Evolutionary conservation across 257 asterid genomes (phyloP), one percentile per base, ranked within the genome.

Genomic region (Solanum etuberosum): DNA sequence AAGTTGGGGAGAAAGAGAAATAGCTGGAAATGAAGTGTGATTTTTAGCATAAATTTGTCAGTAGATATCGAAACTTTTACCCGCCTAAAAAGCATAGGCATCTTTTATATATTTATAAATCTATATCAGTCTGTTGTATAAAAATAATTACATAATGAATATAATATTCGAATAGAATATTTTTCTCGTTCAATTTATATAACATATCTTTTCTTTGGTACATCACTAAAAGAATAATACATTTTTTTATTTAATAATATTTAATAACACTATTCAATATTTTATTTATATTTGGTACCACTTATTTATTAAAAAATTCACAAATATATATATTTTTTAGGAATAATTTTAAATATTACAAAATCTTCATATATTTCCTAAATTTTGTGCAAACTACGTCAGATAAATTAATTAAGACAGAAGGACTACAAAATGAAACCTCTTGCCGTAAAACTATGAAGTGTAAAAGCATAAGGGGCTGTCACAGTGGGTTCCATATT

Each of bases 1-100:
- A 57, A 38, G 78, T 29, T 48, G 42, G 38, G n/a, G n/a, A 63
- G 9, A 7, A 70, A 81, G 61, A 11, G 76, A 65, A 82, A 82
- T 29, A 83, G 91, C 83, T 89, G 86, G 88, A 89, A 89, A 87
- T 86, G 87, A 88, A 31, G n/a, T 80, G 83, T 54, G 59, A 74
- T 59, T 63, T 86, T 86, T 76, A 29, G 40, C 76, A 12, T 67
- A 46, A 86, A 29, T 72, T 84, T 88, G 73, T 48, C 83, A 73
- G 85, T 32, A 65, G 80, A 87, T 74, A 31, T 20, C 16, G 40
- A 82, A 29, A 67, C 27, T 71, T 83, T 88, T 85, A 48, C 88
- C 90, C 89, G 90, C 88, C 89, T 88, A 87, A 88, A 86, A 83
- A 51, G 42, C 42, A 18, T 59, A 82, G 35, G 89, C 86, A 90